phyloP scores from a whole-genome alignment of 1,139 yeast species.

The Nakaseomyces uthaithaninus region DNA sequence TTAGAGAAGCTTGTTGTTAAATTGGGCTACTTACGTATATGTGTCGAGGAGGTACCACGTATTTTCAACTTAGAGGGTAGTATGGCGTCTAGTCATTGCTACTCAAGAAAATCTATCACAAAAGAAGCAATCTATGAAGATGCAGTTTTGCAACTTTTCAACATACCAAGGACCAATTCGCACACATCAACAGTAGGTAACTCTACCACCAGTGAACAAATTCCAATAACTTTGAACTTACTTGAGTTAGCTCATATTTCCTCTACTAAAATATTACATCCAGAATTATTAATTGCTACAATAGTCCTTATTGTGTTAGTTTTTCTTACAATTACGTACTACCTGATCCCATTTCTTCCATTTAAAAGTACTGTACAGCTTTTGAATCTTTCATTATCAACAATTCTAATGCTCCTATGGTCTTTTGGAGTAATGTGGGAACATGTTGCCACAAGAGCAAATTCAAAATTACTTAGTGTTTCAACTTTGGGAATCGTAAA shows the following conservation, averaged over 20 bases:
- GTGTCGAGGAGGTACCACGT: conserved; percentile 27
- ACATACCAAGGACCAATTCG: conserved; percentile 13
- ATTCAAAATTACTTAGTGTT: conserved; percentile 37
- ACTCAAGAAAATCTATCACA: conserved; percentile 22
- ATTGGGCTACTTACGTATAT: conserved; percentile 30
- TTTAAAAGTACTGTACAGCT: conserved; percentile 32
- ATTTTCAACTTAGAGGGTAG: conserved; percentile 13
- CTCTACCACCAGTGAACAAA: conserved; percentile 13
- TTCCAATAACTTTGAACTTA: conserved; percentile 21
- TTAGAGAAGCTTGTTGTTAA: conserved; percentile 24
- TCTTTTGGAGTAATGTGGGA: conserved; percentile 64
- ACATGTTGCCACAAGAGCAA: conserved; percentile 50
- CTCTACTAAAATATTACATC: conserved; percentile 41
- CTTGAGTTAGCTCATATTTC: conserved; percentile 25
- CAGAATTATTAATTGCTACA: conserved; percentile 45
- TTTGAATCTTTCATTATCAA: conserved; percentile 34
- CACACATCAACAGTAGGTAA: not conserved
- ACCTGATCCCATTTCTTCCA: conserved; percentile 44
- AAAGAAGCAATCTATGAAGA: conserved; percentile 22
- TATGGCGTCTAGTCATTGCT: conserved; percentile 19
- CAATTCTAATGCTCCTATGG: conserved; percentile 45
- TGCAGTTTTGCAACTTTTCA: conserved; percentile 22
- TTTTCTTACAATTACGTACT: conserved; percentile 39
- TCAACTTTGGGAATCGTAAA: conserved; percentile 46
- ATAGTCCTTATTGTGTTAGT: conserved; percentile 39